These are phyloP conservation scores for Cyanidiococcus yangmingshanensis DNA, from an alignment of 23 red algal species.

Conservation along the genomic window DNA sequence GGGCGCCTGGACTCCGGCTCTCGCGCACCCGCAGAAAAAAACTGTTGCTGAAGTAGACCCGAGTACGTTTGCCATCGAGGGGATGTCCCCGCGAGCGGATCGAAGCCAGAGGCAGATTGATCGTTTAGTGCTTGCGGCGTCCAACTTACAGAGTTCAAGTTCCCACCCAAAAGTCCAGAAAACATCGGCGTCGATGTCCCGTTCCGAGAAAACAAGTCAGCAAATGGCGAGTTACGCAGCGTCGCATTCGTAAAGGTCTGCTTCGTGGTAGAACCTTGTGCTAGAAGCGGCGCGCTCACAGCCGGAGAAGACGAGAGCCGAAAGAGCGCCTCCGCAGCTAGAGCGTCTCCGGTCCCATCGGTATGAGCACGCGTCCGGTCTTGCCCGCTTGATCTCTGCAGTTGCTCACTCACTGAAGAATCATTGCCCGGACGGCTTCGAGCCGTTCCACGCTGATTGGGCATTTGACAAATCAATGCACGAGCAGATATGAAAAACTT, in stretches of 20 bases:
- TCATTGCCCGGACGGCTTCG: too few relatives aligned
- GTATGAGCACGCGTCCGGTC: too few relatives aligned
- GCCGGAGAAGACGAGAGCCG: conserved; percentile 2
- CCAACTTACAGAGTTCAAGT: background rate
- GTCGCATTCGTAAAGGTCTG: background rate
- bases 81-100: background rate
- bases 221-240: background rate
- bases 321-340: background rate
- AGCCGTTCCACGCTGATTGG: too few relatives aligned
- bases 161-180: background rate
- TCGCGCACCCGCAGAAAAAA: background rate
- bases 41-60: background rate
- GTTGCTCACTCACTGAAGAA: too few relatives aligned
- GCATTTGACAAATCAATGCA: too few relatives aligned
- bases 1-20: background rate
- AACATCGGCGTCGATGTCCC: background rate
- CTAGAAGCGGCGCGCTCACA: background rate
- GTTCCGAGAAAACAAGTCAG: background rate
- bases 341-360: background rate
- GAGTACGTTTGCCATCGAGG: background rate
- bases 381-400: too few relatives aligned
- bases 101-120: background rate
- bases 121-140: background rate
- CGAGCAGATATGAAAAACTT: too few relatives aligned
- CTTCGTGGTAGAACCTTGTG: background rate